Evolutionary conservation across 257 asterid species (phyloP).

Genomic region (Solanum boliviense): DNA sequence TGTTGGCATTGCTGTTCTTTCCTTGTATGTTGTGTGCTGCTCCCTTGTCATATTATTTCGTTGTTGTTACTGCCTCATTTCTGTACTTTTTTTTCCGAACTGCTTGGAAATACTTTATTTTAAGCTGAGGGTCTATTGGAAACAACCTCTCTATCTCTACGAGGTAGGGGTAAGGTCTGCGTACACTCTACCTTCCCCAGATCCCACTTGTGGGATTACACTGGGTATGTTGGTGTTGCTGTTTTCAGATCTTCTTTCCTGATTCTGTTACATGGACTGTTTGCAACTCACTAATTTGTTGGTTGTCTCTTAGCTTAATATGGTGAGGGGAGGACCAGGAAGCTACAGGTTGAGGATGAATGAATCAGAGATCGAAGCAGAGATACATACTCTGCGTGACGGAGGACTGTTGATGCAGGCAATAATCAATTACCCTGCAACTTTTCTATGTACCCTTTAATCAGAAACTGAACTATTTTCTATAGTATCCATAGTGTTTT

Average conservation of each 20-base stretch:
- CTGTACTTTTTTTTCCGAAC: not conserved
- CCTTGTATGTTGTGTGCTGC: not conserved
- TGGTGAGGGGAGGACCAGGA: constrained; percentile 53
- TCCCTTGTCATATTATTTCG: not conserved
- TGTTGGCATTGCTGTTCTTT: not conserved
- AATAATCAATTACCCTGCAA: constrained; percentile 13
- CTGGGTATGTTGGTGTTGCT: not conserved
- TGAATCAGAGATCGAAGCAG: constrained; percentile 83
- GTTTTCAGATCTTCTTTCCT: not conserved
- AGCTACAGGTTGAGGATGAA: constrained; percentile 82
- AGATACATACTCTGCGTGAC: constrained; percentile 96
- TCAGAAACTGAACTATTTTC: not conserved
- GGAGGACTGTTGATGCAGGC: constrained; percentile 99
- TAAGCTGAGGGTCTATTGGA: not conserved
- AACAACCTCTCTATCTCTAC: not conserved
- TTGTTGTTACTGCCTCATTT: not conserved
- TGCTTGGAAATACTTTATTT: not conserved
- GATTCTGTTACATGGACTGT: not conserved
- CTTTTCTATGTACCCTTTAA: not conserved
- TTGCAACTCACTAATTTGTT: not conserved
- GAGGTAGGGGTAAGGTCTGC: not conserved
- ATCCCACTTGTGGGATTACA: not conserved
- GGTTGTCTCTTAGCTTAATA: constrained; percentile 33
- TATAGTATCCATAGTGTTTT: not conserved
- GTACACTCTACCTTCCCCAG: not conserved